Evolutionary conservation across 2,329 filamentous ascomycete genomes (phyloP), one percentile per base, ranked within the genome.

Genomic region (Lasiodiplodia sp.): DNA sequence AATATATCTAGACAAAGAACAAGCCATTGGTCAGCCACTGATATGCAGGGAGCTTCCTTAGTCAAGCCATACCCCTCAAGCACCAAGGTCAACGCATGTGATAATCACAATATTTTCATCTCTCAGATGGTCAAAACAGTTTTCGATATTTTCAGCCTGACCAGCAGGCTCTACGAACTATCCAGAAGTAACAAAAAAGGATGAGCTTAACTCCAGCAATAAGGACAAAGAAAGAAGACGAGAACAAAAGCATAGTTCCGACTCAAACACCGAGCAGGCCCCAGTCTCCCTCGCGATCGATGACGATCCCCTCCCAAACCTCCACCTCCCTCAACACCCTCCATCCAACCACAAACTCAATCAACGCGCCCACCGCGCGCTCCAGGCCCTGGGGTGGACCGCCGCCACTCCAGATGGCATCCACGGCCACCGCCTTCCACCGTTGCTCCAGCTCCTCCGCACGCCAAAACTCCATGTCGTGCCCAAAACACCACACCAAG

Each of bases 241-340:
- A 34, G 31, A 34, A 31, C 31, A 31, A 34, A 34, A 34, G 31
- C 31, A 34, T 34, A 34, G 31, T 34, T 31, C 51, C 23, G 14
- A 14, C 11, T 21, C 51, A 28, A 53, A 7, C 23, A 5, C 4
- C 25, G 12, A 14, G 6, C 23, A 2, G 28, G 11, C 21, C 28
- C 28, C 18, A 21, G 28, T 16, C 31, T 4, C 25, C 55, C 10
- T 12, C 34, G 16, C 18, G 16, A 12, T 28, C 52, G 12, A 6
- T 28, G 0, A 34, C 8, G 12, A 56, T 18, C 28, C 1, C 23
- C 52, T 18, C 52, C 25, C 25, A 57, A 18, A 57, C 55, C 14
- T 57, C 55, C 11, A 57, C 21, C 55, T 57, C 55, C 55, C 55
- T 57, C 10, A 23, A n/a, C 1, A 11, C n/a, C 34, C 55, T 57